Evolutionary conservation across 2,329 filamentous ascomycete species (phyloP), one percentile per base, ranked within the genome.

Genomic region (Penicillium sp.): DNA sequence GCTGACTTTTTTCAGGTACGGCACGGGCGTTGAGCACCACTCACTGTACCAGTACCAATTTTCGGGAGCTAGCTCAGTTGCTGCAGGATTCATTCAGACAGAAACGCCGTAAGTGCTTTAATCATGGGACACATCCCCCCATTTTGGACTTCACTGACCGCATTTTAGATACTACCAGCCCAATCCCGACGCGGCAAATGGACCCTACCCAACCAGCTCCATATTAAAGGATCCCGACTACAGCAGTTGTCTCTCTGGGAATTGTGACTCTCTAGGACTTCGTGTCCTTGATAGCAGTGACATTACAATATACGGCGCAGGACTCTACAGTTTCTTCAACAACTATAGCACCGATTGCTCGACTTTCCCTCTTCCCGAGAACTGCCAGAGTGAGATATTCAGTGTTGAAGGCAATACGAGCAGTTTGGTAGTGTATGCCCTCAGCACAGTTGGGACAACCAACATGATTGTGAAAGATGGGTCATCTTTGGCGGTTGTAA

Each of bases 301-400:
- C 44, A 71, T 82, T 13, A 56, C 71, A 37, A 68, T 78, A 15
- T 82, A 82, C 55, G 80, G 80, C 13, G 79, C 76, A 0, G 80
- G 80, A 1, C 60, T 81, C 4, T 83, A 83, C 68, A 76, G 72
- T 15, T 83, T 83, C 69, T 83, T 83, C 65, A 73, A 80, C 58
- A 73, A 81, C 58, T 81, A 83, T 66, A 76, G 65, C 52, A 77
- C 74, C 0, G 58, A 61, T 1, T 79, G 76, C 61, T 73, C 73
- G 3, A 62, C 71, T 27, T 65, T 69, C 48, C 71, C 70, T 7
- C 63, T 66, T 7, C 66, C 70, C 1, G 70, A 73, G 7, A 54
- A 68, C 2, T 83, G 80, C 50, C 80, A 83, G 66, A 72, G 67
- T 30, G 61, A 72, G n/a, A 80, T 82, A 12, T 68, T 81, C 49